Percentiles rank a stretch among this genome's conserved stretches.
phyloP scores from a whole-genome alignment of 495 filamentous ascomycete species.

The Aspergillus egyptiacus region DNA sequence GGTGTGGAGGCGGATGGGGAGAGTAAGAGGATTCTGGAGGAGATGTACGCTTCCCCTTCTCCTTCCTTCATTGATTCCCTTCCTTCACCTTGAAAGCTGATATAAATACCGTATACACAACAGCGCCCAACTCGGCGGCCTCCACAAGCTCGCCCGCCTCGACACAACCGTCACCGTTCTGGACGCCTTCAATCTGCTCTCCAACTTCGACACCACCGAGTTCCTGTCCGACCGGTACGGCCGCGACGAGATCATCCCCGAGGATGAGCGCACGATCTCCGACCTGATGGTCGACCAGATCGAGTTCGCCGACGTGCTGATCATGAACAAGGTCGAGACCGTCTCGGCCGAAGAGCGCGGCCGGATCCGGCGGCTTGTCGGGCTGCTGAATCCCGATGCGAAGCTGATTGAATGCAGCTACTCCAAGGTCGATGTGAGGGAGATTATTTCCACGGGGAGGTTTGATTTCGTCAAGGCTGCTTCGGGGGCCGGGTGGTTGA shows the following conservation, averaged over 20 bases:
- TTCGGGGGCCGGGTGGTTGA: constrained; percentile 43
- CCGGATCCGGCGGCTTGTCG: constrained; percentile 40
- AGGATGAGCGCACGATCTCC: constrained; percentile 56
- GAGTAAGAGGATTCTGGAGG: constrained; percentile 29
- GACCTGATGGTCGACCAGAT: constrained; percentile 59
- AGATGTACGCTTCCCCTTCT: constrained; percentile 27
- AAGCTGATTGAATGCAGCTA: constrained; percentile 44
- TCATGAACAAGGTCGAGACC: constrained; percentile 51
- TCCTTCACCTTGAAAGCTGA: neutral
- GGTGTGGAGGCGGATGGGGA: constrained; percentile 24
- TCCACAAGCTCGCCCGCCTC: constrained; percentile 48
- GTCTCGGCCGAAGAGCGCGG: constrained; percentile 30
- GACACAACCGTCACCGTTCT: constrained; percentile 56
- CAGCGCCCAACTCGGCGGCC: constrained; percentile 43
- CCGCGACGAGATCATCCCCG: constrained; percentile 35
- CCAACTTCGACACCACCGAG: constrained; percentile 53
- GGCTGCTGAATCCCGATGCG: constrained; percentile 45
- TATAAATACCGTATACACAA: neutral
- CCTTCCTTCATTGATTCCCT: neutral
- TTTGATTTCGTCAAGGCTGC: constrained; percentile 43
- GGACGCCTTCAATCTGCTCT: constrained; percentile 53
- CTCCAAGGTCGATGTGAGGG: constrained; percentile 40
- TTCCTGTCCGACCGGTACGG: constrained; percentile 48
- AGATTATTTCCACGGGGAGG: constrained; percentile 46
- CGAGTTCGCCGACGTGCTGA: constrained; percentile 55